Percentiles rank a stretch among this genome's conserved stretches.
These are phyloP conservation scores for Euryodendron excelsum DNA, from an alignment of 148 eudicot species.

Conservation along the genomic window DNA sequence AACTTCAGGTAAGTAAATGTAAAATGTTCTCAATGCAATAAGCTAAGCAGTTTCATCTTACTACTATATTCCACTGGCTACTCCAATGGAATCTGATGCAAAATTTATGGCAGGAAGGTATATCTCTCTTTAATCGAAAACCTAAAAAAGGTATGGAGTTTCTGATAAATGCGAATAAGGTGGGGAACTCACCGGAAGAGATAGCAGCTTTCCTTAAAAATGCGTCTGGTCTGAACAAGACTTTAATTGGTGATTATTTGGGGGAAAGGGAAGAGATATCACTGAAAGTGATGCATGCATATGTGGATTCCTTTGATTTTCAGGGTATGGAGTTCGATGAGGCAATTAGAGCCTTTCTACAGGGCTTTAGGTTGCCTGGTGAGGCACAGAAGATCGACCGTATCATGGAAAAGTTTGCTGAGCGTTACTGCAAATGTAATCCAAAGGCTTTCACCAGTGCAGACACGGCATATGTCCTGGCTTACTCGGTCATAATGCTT, in stretches of 20 bases:
- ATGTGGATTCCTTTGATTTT: constrained; percentile 92
- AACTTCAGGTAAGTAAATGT: constrained; percentile 75
- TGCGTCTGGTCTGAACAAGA: constrained; percentile 84
- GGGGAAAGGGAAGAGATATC: constrained; percentile 96
- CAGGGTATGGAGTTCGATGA: constrained; percentile 83
- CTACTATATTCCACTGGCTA: not conserved
- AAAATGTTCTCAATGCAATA: not conserved
- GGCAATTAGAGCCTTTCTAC: constrained; percentile 81
- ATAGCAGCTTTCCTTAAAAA: constrained; percentile 81
- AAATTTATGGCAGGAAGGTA: constrained; percentile 93
- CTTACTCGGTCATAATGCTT: constrained; percentile 97
- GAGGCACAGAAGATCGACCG: constrained; percentile 98
- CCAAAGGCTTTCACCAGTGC: constrained; percentile 92
- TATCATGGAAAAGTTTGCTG: constrained; percentile 97
- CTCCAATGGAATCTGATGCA: constrained; percentile 26
- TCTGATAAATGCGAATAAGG: constrained; percentile 90
- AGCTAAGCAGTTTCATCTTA: not conserved
- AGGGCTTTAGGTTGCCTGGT: constrained; percentile 97
- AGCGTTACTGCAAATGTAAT: constrained; percentile 97
- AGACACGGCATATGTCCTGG: constrained; percentile 98
- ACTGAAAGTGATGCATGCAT: constrained; percentile 97
- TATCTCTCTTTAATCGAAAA: constrained; percentile 90
- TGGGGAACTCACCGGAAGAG: constrained; percentile 86
- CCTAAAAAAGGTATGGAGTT: constrained; percentile 96
- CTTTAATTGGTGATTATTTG: constrained; percentile 88